phyloP scores from a whole-genome alignment of 805 yeast genomes.

The Candida krabiensis region DNA sequence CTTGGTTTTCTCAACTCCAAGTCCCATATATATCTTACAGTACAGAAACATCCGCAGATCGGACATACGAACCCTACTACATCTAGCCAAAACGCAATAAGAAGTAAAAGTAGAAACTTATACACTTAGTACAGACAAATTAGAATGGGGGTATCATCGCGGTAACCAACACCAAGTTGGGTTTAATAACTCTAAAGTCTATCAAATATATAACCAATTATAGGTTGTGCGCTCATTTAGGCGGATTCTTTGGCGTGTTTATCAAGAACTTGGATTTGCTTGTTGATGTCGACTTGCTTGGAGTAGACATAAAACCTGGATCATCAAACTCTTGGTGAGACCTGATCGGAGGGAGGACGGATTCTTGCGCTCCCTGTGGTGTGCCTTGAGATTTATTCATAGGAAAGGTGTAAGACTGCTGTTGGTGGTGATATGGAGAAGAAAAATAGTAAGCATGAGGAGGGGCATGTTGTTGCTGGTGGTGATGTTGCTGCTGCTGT shows the following conservation, averaged over 20 bases:
- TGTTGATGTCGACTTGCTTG: constrained; percentile 2
- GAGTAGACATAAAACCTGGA: constrained; percentile 1
- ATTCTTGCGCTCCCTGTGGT: constrained; percentile 8
- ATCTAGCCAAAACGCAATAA: no score
- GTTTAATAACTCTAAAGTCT: background rate
- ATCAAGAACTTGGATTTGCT: constrained; percentile 22
- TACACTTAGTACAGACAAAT: background rate
- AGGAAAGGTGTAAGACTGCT: constrained; percentile 13
- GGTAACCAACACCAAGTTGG: no score
- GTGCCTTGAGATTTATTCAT: constrained; percentile 2
- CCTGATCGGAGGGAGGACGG: constrained; percentile 15
- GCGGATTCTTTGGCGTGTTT: constrained; percentile 26
- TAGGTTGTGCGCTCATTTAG: constrained; percentile 10
- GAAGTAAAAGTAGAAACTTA: no score
- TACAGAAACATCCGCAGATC: no score
- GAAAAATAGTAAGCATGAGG: constrained; percentile 15
- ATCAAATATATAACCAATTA: background rate
- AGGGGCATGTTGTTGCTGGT: constrained; percentile 6
- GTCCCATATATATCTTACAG: no score
- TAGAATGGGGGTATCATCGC: no score
- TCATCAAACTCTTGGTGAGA: constrained; percentile 11
- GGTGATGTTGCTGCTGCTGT: constrained; percentile 7
- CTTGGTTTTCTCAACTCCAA: no score
- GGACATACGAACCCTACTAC: no score
- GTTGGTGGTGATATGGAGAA: constrained; percentile 16